Percentiles rank a stretch among this genome's conserved stretches.
phyloP scores from a whole-genome alignment of 176 grass and related monocot genomes.

The Secale cereale region DNA sequence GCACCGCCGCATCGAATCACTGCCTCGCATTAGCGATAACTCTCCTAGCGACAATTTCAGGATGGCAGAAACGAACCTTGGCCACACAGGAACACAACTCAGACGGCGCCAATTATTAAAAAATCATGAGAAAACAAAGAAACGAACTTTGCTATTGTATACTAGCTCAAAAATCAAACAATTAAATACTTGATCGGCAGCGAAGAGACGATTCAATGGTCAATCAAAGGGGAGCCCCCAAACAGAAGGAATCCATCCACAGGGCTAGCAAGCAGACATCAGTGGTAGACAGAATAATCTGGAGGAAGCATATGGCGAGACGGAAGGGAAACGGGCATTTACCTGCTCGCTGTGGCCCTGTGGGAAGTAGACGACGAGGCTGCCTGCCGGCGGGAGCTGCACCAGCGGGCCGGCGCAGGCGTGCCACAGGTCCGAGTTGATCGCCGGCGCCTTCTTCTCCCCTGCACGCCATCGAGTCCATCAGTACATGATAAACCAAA shows the following conservation, averaged over 20 bases:
- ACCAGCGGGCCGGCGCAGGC: slow-evolving; percentile 66
- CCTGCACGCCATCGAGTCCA: slow-evolving; percentile 15
- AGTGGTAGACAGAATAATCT: not conserved
- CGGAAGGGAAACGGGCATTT: not conserved
- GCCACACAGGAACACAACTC: not conserved
- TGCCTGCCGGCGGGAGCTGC: slow-evolving; percentile 60
- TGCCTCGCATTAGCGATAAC: not conserved
- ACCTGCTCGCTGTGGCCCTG: slow-evolving; percentile 88
- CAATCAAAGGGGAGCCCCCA: not conserved
- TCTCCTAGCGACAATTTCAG: not conserved
- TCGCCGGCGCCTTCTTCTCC: slow-evolving; percentile 48
- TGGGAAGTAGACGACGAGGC: slow-evolving; percentile 85
- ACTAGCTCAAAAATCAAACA: not conserved
- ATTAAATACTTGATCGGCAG: not conserved
- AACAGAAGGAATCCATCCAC: not conserved
- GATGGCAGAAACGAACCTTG: slow-evolving; percentile 5
- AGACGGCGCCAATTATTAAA: not conserved
- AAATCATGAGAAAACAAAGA: not conserved
- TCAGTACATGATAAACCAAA: slow-evolving; percentile 9
- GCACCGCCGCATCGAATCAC: slow-evolving; percentile 12
- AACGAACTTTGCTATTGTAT: not conserved
- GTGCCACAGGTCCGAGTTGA: slow-evolving; percentile 77
- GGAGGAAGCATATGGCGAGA: not conserved
- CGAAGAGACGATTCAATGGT: not conserved
- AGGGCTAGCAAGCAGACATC: not conserved